Conservation (phyloP, 805 yeast genomes). For the Nakazawaea anatomiae region DNA sequence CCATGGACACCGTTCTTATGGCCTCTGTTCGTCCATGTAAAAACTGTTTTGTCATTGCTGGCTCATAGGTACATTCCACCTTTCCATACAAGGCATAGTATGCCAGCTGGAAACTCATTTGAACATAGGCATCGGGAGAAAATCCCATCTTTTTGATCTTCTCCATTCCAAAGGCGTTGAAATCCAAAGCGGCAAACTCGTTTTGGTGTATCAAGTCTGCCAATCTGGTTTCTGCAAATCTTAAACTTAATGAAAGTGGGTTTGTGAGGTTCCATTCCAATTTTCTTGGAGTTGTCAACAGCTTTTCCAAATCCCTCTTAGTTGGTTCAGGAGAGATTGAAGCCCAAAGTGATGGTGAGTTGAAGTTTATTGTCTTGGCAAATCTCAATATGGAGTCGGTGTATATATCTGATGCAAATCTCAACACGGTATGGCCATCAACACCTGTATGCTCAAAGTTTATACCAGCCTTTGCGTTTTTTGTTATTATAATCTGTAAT, state of each 20-base stretch:
- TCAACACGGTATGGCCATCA: slow-evolving; percentile 88
- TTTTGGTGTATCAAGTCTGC: slow-evolving; percentile 86
- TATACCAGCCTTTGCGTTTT: slow-evolving; percentile 88
- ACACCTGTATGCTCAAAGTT: slow-evolving; percentile 94
- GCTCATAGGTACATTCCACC: slow-evolving; percentile 91
- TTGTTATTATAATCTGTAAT: slow-evolving; percentile 78
- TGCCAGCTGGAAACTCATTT: slow-evolving; percentile 90
- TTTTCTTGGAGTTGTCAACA: slow-evolving; percentile 73
- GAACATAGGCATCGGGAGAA: slow-evolving; percentile 92
- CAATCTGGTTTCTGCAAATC: slow-evolving; percentile 87
- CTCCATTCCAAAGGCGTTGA: slow-evolving; percentile 65
- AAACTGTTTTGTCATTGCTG: slow-evolving; percentile 89
- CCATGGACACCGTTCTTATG: slow-evolving; percentile 74
- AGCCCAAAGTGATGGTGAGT: slow-evolving; percentile 69
- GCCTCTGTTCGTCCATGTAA: slow-evolving; percentile 94
- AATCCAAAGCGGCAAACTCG: slow-evolving; percentile 79
- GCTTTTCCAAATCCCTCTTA: slow-evolving; percentile 36
- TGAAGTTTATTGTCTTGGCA: slow-evolving; percentile 75
- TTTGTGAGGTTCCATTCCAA: slow-evolving; percentile 83
- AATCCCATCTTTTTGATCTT: slow-evolving; percentile 78
- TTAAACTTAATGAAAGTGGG: slow-evolving; percentile 69
- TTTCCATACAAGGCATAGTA: slow-evolving; percentile 89
- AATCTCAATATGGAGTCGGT: slow-evolving; percentile 86
- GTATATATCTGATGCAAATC: slow-evolving; percentile 85
- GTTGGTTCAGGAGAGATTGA: slow-evolving; percentile 42